Conservation (phyloP, 2,329 filamentous ascomycete species). For the Podosphaera fusca region DNA sequence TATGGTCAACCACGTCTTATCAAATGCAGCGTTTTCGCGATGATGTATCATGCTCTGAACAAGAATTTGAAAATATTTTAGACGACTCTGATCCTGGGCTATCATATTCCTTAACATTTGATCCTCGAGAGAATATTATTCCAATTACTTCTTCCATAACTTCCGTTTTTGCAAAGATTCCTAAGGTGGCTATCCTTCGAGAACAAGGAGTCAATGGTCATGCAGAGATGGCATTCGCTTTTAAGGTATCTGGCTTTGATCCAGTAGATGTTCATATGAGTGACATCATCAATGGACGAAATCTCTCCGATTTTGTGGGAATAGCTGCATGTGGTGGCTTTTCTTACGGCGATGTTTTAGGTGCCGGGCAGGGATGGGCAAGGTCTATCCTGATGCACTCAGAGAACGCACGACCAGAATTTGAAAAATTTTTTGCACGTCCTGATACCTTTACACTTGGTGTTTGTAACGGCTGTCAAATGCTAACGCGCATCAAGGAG, state of each 20-base stretch:
- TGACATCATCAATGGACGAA: slow-evolving; percentile 60
- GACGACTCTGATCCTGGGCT: slow-evolving; percentile 65
- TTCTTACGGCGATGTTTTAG: slow-evolving; percentile 70
- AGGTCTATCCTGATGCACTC: slow-evolving; percentile 75
- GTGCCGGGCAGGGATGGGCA: slow-evolving; percentile 91
- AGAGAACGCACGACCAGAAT: slow-evolving; percentile 48
- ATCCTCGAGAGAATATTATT: slow-evolving; percentile 50
- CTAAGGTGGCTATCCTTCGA: slow-evolving; percentile 72
- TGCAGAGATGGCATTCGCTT: slow-evolving; percentile 95
- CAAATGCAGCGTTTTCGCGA: slow-evolving; percentile 81
- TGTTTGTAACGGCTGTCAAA: slow-evolving; percentile 95
- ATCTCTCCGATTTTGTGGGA: slow-evolving; percentile 62
- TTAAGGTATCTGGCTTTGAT: slow-evolving; percentile 74
- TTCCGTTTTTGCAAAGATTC: slow-evolving; percentile 31
- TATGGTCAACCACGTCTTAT: slow-evolving; percentile 73
- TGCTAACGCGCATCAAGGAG: slow-evolving; percentile 61
- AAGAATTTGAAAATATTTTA: slow-evolving; percentile 52
- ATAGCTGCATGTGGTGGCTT: slow-evolving; percentile 92
- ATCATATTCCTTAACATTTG: slow-evolving; percentile 60
- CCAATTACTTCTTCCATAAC: slow-evolving; percentile 33
- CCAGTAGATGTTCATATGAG: slow-evolving; percentile 94
- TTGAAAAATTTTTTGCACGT: slow-evolving; percentile 65
- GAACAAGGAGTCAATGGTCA: slow-evolving; percentile 93
- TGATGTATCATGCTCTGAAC: slow-evolving; percentile 66
- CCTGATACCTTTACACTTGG: slow-evolving; percentile 80